Conservation (phyloP, 225 moss, liverwort and hornwort species). For the Antitrichia curtipendula region DNA sequence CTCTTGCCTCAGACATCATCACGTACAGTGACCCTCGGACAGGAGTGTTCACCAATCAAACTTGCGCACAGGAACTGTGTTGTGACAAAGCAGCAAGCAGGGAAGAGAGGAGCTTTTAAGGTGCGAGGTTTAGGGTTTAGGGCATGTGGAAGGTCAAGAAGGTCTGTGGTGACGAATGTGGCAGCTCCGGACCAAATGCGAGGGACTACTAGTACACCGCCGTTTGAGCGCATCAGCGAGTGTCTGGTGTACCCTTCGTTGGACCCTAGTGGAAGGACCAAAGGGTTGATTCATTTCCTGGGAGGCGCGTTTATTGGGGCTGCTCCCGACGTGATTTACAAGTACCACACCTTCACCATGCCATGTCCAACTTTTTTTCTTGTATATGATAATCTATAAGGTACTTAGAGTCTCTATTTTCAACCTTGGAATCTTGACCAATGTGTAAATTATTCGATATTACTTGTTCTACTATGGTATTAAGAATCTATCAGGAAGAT, state of each 20-base stretch:
- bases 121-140: not conserved
- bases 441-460: not conserved
- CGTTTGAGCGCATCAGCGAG: conserved; percentile 54
- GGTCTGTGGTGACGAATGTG: conserved; percentile 4
- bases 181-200: conserved; percentile 15
- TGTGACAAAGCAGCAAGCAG: not conserved
- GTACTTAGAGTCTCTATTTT: not conserved
- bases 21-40: not conserved
- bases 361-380: not conserved
- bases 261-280: conserved; percentile 36
- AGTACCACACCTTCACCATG: conserved; percentile 11
- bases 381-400: not conserved
- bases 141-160: not conserved
- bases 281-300: conserved; percentile 70
- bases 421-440: not conserved
- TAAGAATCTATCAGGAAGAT: not conserved
- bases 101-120: not conserved
- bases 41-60: not conserved
- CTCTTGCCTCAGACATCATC: not conserved
- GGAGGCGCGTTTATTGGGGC: conserved; percentile 94
- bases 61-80: not conserved
- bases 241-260: conserved; percentile 75
- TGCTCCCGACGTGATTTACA: conserved; percentile 77
- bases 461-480: not conserved
- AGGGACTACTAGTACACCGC: not conserved